A percentile compares a stretch with the other conserved stretches of the same genome.
Conservation (phyloP, 495 filamentous ascomycete species). For the Neurospora sp. region DNA sequence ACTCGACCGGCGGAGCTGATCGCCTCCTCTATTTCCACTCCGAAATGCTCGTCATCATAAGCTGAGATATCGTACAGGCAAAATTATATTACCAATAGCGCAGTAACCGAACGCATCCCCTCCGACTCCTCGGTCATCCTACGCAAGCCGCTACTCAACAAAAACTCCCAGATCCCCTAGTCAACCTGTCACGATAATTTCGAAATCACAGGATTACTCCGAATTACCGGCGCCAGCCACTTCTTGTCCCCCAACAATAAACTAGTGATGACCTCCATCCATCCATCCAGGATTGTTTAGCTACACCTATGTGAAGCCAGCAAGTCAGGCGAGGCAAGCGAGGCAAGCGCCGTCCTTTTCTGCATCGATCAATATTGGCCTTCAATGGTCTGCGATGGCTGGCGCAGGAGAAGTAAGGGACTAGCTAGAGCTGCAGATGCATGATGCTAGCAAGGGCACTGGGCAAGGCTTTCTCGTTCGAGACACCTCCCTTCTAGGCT, state of each 20-base stretch:
- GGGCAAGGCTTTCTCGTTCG: neutral
- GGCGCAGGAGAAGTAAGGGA: neutral
- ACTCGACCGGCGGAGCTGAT: neutral
- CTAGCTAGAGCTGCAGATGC: neutral
- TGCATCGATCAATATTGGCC: neutral
- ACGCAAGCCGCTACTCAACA: too few relatives aligned
- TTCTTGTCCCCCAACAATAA: neutral
- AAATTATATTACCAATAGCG: neutral
- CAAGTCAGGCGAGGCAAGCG: neutral
- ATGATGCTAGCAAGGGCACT: neutral
- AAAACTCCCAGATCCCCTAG: too few relatives aligned
- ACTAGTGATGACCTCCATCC: neutral
- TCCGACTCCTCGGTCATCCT: neutral
- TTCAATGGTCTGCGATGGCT: neutral
- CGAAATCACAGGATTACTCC: neutral
- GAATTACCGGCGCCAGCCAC: neutral
- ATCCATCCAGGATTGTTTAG: too few relatives aligned
- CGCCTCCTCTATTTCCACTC: neutral
- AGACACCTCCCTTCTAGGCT: neutral
- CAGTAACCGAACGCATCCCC: neutral
- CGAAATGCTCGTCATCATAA: neutral
- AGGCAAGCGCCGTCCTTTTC: neutral
- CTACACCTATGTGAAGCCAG: too few relatives aligned
- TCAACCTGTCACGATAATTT: too few relatives aligned
- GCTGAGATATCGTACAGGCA: neutral